phyloP scores from a whole-genome alignment of 441 rosid species.

The Bruguiera hainesii region DNA sequence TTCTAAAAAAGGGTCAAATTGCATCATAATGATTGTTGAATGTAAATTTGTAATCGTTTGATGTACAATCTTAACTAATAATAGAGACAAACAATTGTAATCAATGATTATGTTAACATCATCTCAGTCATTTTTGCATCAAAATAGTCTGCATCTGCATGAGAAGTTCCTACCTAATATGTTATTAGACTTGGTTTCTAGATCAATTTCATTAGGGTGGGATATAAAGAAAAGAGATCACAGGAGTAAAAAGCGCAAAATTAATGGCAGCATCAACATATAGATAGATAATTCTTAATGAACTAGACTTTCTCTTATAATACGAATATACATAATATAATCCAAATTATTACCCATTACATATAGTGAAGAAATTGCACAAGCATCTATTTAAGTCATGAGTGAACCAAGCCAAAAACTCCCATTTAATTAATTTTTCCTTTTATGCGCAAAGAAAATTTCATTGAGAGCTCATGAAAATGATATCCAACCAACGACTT shows the following conservation, averaged over 20 bases:
- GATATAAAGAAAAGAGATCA: too few relatives aligned
- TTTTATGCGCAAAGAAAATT: too few relatives aligned
- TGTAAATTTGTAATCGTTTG: too few relatives aligned
- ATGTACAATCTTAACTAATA: too few relatives aligned
- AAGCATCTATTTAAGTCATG: neutral
- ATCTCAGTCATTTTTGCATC: too few relatives aligned
- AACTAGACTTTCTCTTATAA: neutral
- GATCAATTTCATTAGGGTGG: neutral
- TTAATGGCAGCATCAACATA: neutral
- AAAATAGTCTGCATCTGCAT: too few relatives aligned
- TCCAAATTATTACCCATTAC: neutral
- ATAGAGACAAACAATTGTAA: too few relatives aligned
- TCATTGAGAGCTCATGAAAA: neutral
- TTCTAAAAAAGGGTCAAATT: neutral
- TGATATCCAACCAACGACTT: neutral
- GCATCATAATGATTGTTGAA: too few relatives aligned
- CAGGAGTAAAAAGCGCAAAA: neutral
- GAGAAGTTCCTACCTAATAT: neutral
- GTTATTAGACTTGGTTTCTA: slow-evolving; percentile 3
- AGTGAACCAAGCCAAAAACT: neutral
- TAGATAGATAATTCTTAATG: neutral
- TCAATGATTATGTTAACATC: too few relatives aligned
- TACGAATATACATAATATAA: neutral
- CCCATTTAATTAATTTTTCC: neutral
- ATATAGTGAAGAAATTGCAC: neutral